phyloP scores from a whole-genome alignment of 1,284 basidiomycete genomes.

The Ustilago nuda region DNA sequence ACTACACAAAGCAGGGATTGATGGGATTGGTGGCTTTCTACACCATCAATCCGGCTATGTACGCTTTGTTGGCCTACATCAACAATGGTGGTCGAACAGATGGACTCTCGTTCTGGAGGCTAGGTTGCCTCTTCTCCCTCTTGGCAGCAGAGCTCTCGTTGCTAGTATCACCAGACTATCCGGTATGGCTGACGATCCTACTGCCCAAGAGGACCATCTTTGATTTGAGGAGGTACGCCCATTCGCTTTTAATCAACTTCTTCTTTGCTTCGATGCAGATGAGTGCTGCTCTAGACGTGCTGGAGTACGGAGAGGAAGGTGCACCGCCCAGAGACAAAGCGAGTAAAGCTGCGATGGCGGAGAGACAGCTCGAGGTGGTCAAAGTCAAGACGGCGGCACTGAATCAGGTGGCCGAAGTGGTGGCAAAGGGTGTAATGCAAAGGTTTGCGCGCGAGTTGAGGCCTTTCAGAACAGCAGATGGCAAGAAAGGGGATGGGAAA shows the following conservation, averaged over 20 bases:
- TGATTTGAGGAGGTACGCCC: conserved; percentile 81
- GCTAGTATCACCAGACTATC: conserved; percentile 44
- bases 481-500: background rate
- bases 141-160: conserved; percentile 63
- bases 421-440: conserved; percentile 2
- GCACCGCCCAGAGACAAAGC: conserved; percentile 11
- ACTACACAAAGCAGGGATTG: conserved; percentile 80
- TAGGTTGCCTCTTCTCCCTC: conserved; percentile 42
- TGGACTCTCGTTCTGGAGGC: conserved; percentile 71
- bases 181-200: conserved; percentile 72
- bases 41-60: conserved; percentile 75
- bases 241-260: conserved; percentile 79
- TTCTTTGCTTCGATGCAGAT: conserved; percentile 78
- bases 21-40: conserved; percentile 79
- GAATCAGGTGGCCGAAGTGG: conserved; percentile 2
- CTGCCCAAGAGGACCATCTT: conserved; percentile 78
- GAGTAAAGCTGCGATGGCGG: background rate
- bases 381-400: conserved; percentile 6
- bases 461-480: conserved; percentile 9
- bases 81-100: conserved; percentile 70
- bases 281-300: conserved; percentile 72
- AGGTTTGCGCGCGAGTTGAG: conserved; percentile 15
- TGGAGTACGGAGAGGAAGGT: conserved; percentile 31
- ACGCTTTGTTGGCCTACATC: conserved; percentile 77
- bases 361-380: conserved; percentile 20